A percentile compares a stretch with the other conserved stretches of the same genome.
Evolutionary conservation across 257 asterid genomes (phyloP).

Genomic region (Rauvolfia tetraphylla): DNA sequence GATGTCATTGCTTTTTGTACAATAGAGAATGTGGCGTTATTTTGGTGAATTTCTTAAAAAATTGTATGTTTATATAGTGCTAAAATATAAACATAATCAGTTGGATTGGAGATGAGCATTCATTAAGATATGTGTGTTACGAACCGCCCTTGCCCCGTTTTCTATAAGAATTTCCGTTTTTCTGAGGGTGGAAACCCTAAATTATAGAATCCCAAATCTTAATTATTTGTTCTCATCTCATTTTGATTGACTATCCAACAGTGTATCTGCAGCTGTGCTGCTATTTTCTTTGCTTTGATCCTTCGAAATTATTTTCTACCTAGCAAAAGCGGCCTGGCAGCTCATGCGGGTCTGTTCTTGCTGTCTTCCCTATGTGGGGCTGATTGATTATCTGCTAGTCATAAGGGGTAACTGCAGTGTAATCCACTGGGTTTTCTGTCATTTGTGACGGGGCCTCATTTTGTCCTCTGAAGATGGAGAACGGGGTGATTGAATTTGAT

Average conservation of each 20-base stretch:
- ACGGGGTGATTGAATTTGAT: conserved; percentile 68
- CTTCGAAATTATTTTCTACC: not conserved
- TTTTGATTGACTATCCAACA: not conserved
- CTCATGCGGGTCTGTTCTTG: not conserved
- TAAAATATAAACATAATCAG: not conserved
- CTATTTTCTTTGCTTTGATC: not conserved
- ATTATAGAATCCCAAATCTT: not conserved
- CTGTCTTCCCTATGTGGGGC: not conserved
- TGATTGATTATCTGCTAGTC: not conserved
- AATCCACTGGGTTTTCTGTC: not conserved
- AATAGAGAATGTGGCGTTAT: too few relatives aligned
- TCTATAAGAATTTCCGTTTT: conserved; percentile 8
- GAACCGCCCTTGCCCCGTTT: not conserved
- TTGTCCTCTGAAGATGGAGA: conserved; percentile 48
- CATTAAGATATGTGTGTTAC: not conserved
- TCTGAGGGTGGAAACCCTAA: not conserved
- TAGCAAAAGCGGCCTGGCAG: not conserved
- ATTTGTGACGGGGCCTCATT: not conserved
- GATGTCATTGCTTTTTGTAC: not conserved
- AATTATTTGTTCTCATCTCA: not conserved
- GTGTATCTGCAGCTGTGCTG: not conserved
- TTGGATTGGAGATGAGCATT: too few relatives aligned
- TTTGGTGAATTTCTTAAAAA: too few relatives aligned
- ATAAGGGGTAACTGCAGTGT: not conserved
- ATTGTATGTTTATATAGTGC: not conserved